Evolutionary conservation across 176 grass and related monocot genomes (phyloP), one percentile per base, ranked within the genome.

Genomic region (Aegilops longissima): DNA sequence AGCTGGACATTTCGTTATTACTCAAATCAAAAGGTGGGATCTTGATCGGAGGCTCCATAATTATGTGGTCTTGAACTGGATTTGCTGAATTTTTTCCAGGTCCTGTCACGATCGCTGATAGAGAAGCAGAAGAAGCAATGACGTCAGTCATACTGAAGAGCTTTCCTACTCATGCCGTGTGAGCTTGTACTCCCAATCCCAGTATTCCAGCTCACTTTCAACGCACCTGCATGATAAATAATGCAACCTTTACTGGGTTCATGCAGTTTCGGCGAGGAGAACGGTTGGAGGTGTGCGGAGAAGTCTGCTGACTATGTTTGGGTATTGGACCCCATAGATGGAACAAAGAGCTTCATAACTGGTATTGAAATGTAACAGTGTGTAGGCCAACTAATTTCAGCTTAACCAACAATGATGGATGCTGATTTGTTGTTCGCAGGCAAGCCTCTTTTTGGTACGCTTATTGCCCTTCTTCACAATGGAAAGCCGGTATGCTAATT

Each of bases 291-390:
- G 83, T 98, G 93, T 49, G 80, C 62, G 39, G 78, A 91, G 75
- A 76, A 79, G 70, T 91, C 88, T 61, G 81, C 93, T 82, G 92
- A 98, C 83, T 98, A 89, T 89, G 96, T 95, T 34, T 98, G 93
- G 96, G 91, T 98, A 81, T 87, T 94, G 85, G 96, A 98, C 56
- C 93, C 96, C 51, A 95, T 95, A 86, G 96, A 98, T 68, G 96
- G 96, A 61, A 98, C 96, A 1, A 98, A 95, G 78, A 98, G 93
- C 59, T 98, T 98, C 65, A 94, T 98, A 38, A 98, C 96, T 72
- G 91, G 93, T 98, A 90, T 44, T 82, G 24, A 34, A 73, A 69
- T 44, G 84, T 38, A 25, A 61, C 66, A 23, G 13, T 80, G 66
- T 66, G 3, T 87, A 25, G 61, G 7, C 23, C 39, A 21, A 78